A percentile compares a stretch with the other conserved stretches of the same genome.
Conservation (phyloP, 352 stramenopile genomes). For the Globisporangium parvum region DNA sequence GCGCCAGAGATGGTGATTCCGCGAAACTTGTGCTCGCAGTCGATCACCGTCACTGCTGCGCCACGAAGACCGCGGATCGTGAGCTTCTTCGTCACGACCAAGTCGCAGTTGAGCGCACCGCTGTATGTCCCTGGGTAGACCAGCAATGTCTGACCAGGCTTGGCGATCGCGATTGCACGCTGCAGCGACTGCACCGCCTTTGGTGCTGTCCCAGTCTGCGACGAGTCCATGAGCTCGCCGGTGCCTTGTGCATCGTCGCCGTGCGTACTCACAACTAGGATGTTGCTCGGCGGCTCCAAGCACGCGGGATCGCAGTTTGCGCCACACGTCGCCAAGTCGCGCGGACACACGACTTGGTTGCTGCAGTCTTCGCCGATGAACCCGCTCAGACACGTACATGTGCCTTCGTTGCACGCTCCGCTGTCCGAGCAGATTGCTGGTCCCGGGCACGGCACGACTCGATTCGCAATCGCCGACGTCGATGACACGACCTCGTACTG, state of each 20-base stretch:
- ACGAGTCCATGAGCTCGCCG: constrained; percentile 46
- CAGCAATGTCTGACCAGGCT: constrained; percentile 29
- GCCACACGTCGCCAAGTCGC: constrained; percentile 24
- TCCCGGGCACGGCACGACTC: constrained; percentile 31
- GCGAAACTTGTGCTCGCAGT: constrained; percentile 20
- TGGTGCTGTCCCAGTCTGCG: constrained; percentile 29
- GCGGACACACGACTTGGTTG: constrained; percentile 44
- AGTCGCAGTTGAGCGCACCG: constrained; percentile 32
- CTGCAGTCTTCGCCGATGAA: constrained; percentile 61
- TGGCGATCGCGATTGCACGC: constrained; percentile 31
- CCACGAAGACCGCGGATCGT: constrained; percentile 39
- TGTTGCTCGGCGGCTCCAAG: constrained; percentile 15
- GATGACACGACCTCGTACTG: constrained; percentile 27
- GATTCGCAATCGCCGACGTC: neutral
- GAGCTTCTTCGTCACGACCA: constrained; percentile 21
- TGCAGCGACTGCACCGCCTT: constrained; percentile 46
- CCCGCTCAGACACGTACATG: constrained; percentile 45
- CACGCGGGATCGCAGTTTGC: constrained; percentile 39
- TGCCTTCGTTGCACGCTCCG: constrained; percentile 35
- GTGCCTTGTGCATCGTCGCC: constrained; percentile 50
- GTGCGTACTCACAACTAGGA: constrained; percentile 44
- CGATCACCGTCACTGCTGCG: constrained; percentile 22
- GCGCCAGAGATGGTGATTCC: constrained; percentile 25
- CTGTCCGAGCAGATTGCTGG: constrained; percentile 35
- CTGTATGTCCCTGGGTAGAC: constrained; percentile 42